Evolutionary conservation across 1,284 basidiomycete species (phyloP), one percentile per base, ranked within the genome.

Genomic region (Pseudozyma thailandica): DNA sequence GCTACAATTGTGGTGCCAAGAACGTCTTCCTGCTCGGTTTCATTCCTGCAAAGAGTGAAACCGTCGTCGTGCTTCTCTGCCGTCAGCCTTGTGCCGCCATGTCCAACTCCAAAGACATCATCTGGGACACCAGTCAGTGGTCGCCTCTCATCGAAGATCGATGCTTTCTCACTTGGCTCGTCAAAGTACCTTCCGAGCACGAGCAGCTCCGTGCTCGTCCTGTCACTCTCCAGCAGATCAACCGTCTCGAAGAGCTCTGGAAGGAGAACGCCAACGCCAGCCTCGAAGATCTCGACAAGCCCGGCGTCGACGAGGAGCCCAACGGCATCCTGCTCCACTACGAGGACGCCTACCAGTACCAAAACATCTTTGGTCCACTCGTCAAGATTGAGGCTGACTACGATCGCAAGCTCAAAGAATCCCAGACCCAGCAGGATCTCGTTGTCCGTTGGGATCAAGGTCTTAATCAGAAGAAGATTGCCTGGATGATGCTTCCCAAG

Each of bases 361-460:
- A 98, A 85, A 98, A 98, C 82, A 98, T 98, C 60, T 95, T 98
- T 80, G 95, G 95, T 1, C 95, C 95, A 8, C 88, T 99, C 38
- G 95, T 99, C 83, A 98, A 98, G 86, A 98, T 98, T 77, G 96
- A 99, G 83, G 96, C 96, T 6, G 96, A 98, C 85, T 99, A 98
- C 80, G 96, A 99, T 84, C 95, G 96, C 85, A 89, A 91, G 63
- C 87, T 98, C 79, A 98, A 98, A 84, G 96, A 99, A 84, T 92
- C 92, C 59, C 96, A 98, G 85, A 97, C 94, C 0, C 96, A 99
- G 85, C 95, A 92, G 18, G 93, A 96, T 77, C 92, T 99, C 72
- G 89, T 90, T 21, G 91, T 99, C 13, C 88, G 96, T 42, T 99
- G 96, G 96, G 96, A 98, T 84, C 87, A 97, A 70, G 95, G 96